These are phyloP conservation scores for Rhodocollybia butyracea DNA, from an alignment of 768 basidiomycete species.

Conservation along the genomic window DNA sequence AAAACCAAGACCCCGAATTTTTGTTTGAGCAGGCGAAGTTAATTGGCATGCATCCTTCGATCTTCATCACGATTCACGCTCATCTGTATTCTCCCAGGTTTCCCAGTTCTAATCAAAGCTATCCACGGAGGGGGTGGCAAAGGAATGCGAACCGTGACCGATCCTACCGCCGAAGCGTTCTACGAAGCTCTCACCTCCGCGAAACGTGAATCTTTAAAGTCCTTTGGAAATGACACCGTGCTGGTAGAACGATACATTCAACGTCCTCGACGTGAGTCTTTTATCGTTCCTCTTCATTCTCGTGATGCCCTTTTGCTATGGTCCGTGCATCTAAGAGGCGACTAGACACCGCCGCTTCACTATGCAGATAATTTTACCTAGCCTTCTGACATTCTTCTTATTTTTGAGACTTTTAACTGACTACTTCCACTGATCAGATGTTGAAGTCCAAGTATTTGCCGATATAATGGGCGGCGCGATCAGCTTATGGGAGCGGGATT, in stretches of 20 bases:
- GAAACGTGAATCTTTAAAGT: constrained; percentile 82
- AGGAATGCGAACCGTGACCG: constrained; percentile 82
- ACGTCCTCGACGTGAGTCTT: constrained; percentile 80
- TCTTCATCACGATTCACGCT: neutral
- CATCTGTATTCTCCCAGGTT: constrained; percentile 48
- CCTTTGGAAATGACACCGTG: constrained; percentile 85
- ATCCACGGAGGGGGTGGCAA: constrained; percentile 95
- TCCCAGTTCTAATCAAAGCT: constrained; percentile 94
- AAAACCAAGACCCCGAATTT: constrained; percentile 71
- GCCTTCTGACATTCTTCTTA: too few relatives aligned
- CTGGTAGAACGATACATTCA: constrained; percentile 88
- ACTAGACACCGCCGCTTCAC: too few relatives aligned
- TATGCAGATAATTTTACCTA: too few relatives aligned
- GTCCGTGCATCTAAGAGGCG: too few relatives aligned
- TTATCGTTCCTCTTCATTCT: too few relatives aligned
- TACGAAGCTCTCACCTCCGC: constrained; percentile 82
- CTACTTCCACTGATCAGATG: too few relatives aligned
- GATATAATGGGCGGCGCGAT: constrained; percentile 77
- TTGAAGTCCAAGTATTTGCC: constrained; percentile 94
- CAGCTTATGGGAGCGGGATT: constrained; percentile 96
- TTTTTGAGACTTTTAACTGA: too few relatives aligned
- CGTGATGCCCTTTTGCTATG: too few relatives aligned
- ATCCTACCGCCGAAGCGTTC: constrained; percentile 61
- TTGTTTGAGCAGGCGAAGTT: constrained; percentile 65
- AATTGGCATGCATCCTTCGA: constrained; percentile 47